Evolutionary conservation across 2,329 filamentous ascomycete species (phyloP), one percentile per base, ranked within the genome.

Genomic region (Pseudogymnoascus sp.): DNA sequence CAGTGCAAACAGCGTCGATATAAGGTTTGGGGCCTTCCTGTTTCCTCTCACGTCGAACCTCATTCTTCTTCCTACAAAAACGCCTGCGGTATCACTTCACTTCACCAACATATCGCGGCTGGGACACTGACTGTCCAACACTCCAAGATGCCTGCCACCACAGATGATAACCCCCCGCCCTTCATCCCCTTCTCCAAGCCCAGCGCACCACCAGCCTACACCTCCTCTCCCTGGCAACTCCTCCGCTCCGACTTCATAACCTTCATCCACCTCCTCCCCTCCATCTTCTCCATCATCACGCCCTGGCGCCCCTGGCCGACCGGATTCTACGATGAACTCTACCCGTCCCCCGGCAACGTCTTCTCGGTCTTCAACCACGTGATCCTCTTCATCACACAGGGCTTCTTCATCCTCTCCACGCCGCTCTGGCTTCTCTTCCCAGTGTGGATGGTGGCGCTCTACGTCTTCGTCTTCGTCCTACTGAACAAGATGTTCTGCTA

Each of bases 261-360:
- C 5, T 74, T 76, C 38, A 59, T 76, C 40, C 66, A 64, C 3
- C 70, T 73, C 47, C 65, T 70, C 16, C 69, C 68, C 64, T 70
- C 73, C 3, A 71, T 89, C 18, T 85, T 85, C 1, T 84, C 82
- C 71, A 76, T 89, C 37, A 62, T 90, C n/a, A 77, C 81, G 67
- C 88, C 88, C 0, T 50, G 86, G 6, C 73, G 71, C 12, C 80
- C 85, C 1, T 76, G 76, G 62, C 77, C 78, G 44, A 83, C 82
- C 1, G 82, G 77, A 12, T 68, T 78, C 60, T 75, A 89, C 56
- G 85, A 87, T 68, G 89, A 92, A 75, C 76, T 91, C 16, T 82
- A 85, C 64, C 79, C 80, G 1, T 86, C 82, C 0, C 64, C 69
- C 12, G 72, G 75, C 47, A 91, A 91, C 67, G 35, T 85, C 0